A percentile compares a stretch with the other conserved stretches of the same genome.
phyloP scores from a whole-genome alignment of 768 basidiomycete genomes.

The Suillus paluster region DNA sequence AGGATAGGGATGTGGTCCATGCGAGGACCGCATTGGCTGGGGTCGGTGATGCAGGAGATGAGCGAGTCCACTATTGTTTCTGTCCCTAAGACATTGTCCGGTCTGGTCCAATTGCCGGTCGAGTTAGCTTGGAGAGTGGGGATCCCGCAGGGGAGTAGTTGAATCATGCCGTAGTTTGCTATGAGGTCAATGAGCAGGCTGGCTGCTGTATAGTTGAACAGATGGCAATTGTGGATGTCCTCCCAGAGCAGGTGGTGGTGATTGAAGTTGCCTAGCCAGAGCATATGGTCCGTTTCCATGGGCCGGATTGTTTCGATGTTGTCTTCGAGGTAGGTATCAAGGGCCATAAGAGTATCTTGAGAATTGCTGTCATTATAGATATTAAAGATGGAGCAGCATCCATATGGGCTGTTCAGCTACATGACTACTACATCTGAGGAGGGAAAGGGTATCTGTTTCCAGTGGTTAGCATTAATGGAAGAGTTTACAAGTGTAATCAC shows the following conservation, averaged over 20 bases:
- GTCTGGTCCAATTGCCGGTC: slow-evolving; percentile 14
- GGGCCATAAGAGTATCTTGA: no score
- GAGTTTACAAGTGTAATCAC: no score
- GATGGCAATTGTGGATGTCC: slow-evolving; percentile 24
- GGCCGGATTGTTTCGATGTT: no score
- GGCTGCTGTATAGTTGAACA: slow-evolving; percentile 3
- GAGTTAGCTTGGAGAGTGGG: slow-evolving; percentile 3
- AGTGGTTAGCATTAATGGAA: no score
- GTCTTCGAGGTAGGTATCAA: no score
- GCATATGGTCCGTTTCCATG: no score
- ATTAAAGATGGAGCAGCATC: no score
- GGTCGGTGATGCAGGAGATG: not conserved
- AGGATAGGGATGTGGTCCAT: slow-evolving; percentile 8
- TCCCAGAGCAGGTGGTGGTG: slow-evolving; percentile 30
- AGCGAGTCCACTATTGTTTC: not conserved
- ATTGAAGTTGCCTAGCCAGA: no score
- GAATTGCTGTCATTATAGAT: no score
- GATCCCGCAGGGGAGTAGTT: not conserved
- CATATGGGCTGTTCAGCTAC: no score
- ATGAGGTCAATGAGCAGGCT: slow-evolving; percentile 6
- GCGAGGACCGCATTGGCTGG: not conserved
- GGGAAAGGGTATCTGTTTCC: no score
- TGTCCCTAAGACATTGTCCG: slow-evolving; percentile 15
- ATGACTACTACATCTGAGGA: no score
- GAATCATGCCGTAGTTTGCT: slow-evolving; percentile 10